These are phyloP conservation scores for Blastobotrys illinoisensis DNA, from an alignment of 1,139 yeast genomes.

Conservation along the genomic window DNA sequence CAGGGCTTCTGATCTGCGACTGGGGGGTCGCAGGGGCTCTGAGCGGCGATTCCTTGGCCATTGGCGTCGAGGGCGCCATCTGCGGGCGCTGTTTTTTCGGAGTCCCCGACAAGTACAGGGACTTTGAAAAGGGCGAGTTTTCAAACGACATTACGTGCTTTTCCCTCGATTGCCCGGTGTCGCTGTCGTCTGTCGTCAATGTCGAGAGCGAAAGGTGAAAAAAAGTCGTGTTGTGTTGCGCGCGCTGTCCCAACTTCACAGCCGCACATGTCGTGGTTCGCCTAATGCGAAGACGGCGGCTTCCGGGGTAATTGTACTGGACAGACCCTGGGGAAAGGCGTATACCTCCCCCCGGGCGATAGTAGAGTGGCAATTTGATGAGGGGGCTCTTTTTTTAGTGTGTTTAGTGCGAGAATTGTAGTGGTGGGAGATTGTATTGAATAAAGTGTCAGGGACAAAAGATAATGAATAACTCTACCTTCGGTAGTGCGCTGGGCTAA, in stretches of 20 bases:
- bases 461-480: too few species aligned
- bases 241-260: neutral
- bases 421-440: too few species aligned
- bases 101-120: constrained; percentile 25
- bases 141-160: constrained; percentile 24
- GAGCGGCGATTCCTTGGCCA: neutral
- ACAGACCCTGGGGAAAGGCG: too few species aligned
- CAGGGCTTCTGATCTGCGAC: constrained; percentile 3
- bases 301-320: too few species aligned
- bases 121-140: constrained; percentile 25
- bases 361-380: too few species aligned
- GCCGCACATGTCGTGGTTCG: neutral
- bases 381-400: too few species aligned
- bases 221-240: neutral
- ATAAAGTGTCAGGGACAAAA: too few species aligned
- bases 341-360: too few species aligned
- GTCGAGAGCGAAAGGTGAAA: too few species aligned
- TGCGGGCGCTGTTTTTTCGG: constrained; percentile 6
- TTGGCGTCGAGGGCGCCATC: neutral
- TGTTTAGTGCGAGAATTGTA: too few species aligned
- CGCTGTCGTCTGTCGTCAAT: neutral
- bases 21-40: constrained; percentile 3
- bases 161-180: neutral
- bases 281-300: too few species aligned
- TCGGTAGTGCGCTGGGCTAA: neutral